Evolutionary conservation across 345 rosid species (phyloP), one percentile per base, ranked within the genome.

Genomic region (Euclidium syriacum): DNA sequence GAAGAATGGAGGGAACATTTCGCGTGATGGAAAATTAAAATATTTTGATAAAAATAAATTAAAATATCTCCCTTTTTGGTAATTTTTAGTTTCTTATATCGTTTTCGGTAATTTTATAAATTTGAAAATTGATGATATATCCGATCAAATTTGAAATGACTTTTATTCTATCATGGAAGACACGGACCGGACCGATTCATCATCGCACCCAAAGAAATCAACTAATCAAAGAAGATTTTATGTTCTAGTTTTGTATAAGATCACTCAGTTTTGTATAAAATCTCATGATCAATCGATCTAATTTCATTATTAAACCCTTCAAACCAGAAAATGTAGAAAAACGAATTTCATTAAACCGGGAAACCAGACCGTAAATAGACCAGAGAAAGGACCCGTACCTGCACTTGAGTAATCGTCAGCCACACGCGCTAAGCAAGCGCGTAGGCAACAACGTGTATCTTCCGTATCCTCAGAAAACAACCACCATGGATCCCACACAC

Each of bases 401-500:
- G 44, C 46, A 18, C 15, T 12, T 11, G 16, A 4, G n/a, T 4
- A 33, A 26, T 35, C 64, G 23, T 29, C 1, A 49, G 8, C 44
- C 55, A 71, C 50, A 64, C 75, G 75, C 71, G 71, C 71, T 1
- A 11, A 49, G 0, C 0, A 26, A 40, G 75, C 75, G 75, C 66
- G 75, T 71, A 34, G 38, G n/a, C 0, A 15, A 14, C 4, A 57
- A 55, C 77, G 77, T 73, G 77, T 22, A 18, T 19, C 14, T 32
- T 48, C 62, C 12, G 41, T 57, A 67, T 41, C 77, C 77, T 62
- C 77, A 73, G 65, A 73, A 67, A 57, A 27, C 16, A 64, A 46
- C 77, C 63, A 67, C 77, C 62, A 62, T 73, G 73, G 77, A 61
- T 29, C 72, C 77, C 68, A 66, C 30, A 16, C 50, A 44, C 52